Conservation (phyloP, 108 stramenopile species). For the Fragilariopsis cylindrus region DNA sequence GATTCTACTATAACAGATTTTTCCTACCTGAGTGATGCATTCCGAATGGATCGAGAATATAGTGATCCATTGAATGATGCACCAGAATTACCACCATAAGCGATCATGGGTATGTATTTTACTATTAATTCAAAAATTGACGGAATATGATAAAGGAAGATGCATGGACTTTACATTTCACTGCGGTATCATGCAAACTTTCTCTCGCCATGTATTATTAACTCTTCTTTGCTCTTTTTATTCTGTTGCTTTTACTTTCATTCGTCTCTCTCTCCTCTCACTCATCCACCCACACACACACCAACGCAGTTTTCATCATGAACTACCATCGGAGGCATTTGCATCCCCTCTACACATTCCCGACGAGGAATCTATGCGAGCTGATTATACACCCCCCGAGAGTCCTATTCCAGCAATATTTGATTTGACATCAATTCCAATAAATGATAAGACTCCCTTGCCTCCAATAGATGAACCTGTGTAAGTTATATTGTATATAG, state of each 20-base stretch:
- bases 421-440: neutral
- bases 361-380: constrained; percentile 14
- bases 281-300: neutral
- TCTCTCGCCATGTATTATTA: neutral
- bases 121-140: too few species aligned
- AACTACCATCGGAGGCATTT: neutral
- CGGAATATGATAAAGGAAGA: too few species aligned
- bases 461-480: neutral
- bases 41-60: neutral
- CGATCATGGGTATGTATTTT: too few species aligned
- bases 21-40: neutral
- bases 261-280: neutral
- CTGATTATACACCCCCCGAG: neutral
- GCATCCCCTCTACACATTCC: constrained; percentile 22
- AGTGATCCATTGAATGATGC: too few species aligned
- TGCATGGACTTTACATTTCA: neutral
- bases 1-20: neutral
- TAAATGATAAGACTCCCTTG: too few species aligned
- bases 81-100: too few species aligned
- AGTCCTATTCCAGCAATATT: constrained; percentile 10
- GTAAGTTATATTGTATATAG: neutral
- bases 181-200: neutral
- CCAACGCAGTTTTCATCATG: neutral
- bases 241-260: neutral
- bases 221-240: neutral